Conservation (phyloP, 495 filamentous ascomycete genomes). For the Daldinia caldariorum region DNA sequence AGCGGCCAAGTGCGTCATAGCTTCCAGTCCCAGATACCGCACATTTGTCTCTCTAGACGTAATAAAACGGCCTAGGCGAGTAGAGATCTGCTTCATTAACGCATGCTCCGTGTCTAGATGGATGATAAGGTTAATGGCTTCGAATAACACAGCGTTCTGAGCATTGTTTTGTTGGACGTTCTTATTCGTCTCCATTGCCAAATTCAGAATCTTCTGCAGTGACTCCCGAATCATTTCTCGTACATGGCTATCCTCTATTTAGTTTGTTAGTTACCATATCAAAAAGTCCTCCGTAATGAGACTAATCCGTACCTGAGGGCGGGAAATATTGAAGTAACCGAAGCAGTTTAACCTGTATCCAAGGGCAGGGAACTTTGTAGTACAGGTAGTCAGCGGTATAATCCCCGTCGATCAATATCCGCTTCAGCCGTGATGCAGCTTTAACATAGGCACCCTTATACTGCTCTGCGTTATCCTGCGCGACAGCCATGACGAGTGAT, state of each 20-base stretch:
- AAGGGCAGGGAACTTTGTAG: constrained; percentile 98
- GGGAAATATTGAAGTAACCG: constrained; percentile 94
- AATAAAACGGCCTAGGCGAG: constrained; percentile 93
- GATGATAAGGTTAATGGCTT: constrained; percentile 98
- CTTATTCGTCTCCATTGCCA: constrained; percentile 92
- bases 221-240: constrained; percentile 93
- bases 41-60: constrained; percentile 97
- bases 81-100: constrained; percentile 97
- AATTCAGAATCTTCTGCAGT: constrained; percentile 85
- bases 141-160: constrained; percentile 97
- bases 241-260: constrained; percentile 86
- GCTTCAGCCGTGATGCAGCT: constrained; percentile 86
- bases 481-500: constrained; percentile 94
- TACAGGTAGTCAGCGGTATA: constrained; percentile 91
- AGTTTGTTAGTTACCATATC: constrained; percentile 33
- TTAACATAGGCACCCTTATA: constrained; percentile 96
- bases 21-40: constrained; percentile 94
- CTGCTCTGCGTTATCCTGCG: constrained; percentile 90
- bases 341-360: constrained; percentile 96
- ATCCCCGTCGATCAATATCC: constrained; percentile 87
- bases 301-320: constrained; percentile 76
- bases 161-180: constrained; percentile 99
- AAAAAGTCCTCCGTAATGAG: constrained; percentile 1
- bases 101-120: constrained; percentile 97
- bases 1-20: constrained; percentile 98